Percentiles rank a stretch among this genome's conserved stretches.
phyloP scores from a whole-genome alignment of 2,329 filamentous ascomycete genomes.

The Neonectria punicea region DNA sequence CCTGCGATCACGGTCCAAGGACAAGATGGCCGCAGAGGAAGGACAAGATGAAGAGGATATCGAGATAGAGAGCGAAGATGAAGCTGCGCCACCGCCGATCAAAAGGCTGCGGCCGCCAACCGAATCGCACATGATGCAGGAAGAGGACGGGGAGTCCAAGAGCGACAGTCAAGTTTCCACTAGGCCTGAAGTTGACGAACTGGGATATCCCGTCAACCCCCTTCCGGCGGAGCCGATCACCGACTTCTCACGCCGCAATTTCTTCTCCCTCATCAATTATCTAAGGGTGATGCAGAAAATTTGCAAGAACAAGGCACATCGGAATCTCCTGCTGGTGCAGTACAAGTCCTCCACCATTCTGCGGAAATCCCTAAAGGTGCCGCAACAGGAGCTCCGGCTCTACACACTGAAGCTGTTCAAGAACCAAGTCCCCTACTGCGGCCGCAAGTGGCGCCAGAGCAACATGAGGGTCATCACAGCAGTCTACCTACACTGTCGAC shows the following conservation, averaged over 20 bases:
- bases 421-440: conserved; percentile 97
- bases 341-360: conserved; percentile 96
- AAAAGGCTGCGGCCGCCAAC: conserved; percentile 64
- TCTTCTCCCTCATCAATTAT: conserved; percentile 95
- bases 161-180: conserved; percentile 48
- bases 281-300: conserved; percentile 97
- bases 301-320: conserved; percentile 94
- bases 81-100: conserved; percentile 87
- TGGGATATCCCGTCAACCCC: conserved; percentile 81
- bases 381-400: conserved; percentile 85
- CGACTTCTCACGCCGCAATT: conserved; percentile 91
- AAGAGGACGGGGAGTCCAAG: conserved; percentile 43
- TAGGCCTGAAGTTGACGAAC: conserved; percentile 80
- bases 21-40: conserved; percentile 48
- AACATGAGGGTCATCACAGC: conserved; percentile 99
- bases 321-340: conserved; percentile 90
- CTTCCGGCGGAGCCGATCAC: conserved; percentile 83
- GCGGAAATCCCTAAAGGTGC: conserved; percentile 89
- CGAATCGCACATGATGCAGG: conserved; percentile 44
- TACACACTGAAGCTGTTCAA: conserved; percentile 99
- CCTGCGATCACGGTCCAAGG: conserved; percentile 65
- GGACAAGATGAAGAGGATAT: conserved; percentile 49
- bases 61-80: conserved; percentile 72
- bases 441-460: conserved; percentile 95
- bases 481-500: conserved; percentile 92